Evolutionary conservation across 2,329 filamentous ascomycete species (phyloP).

Genomic region (Zarea fungicola): DNA sequence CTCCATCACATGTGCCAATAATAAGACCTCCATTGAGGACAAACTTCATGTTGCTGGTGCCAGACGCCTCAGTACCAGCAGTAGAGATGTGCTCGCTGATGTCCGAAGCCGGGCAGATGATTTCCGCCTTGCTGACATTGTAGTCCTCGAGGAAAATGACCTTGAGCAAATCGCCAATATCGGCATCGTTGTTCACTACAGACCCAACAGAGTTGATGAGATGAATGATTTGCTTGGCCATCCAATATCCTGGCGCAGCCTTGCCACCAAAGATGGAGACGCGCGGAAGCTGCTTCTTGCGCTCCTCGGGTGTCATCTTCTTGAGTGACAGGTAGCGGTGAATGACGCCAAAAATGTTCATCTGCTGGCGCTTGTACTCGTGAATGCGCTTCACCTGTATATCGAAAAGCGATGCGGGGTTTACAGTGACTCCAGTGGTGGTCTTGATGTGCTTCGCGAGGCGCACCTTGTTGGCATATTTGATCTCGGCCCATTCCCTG

Average conservation of each 20-base stretch:
- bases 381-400: conserved; percentile 99
- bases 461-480: conserved; percentile 89
- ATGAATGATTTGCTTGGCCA: conserved; percentile 99
- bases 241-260: conserved; percentile 98
- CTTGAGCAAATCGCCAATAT: conserved; percentile 91
- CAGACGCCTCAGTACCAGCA: conserved; percentile 83
- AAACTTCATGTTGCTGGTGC: conserved; percentile 99
- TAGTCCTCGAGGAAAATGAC: conserved; percentile 97
- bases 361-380: conserved; percentile 97
- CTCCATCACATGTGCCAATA: conserved; percentile 96
- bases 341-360: conserved; percentile 98
- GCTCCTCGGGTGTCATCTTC: conserved; percentile 72
- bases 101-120: conserved; percentile 90
- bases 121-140: conserved; percentile 98
- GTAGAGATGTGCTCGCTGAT: conserved; percentile 99
- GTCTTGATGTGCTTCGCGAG: conserved; percentile 88
- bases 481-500: conserved; percentile 94
- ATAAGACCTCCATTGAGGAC: conserved; percentile 95
- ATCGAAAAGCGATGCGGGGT: conserved; percentile 85
- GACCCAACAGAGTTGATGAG: conserved; percentile 87
- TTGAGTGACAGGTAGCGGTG: conserved; percentile 90
- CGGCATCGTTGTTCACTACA: conserved; percentile 87
- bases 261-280: conserved; percentile 98
- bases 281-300: conserved; percentile 79
- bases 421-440: conserved; percentile 73